Evolutionary conservation across 495 filamentous ascomycete genomes (phyloP).

Genomic region (Penicillium argentinense): DNA sequence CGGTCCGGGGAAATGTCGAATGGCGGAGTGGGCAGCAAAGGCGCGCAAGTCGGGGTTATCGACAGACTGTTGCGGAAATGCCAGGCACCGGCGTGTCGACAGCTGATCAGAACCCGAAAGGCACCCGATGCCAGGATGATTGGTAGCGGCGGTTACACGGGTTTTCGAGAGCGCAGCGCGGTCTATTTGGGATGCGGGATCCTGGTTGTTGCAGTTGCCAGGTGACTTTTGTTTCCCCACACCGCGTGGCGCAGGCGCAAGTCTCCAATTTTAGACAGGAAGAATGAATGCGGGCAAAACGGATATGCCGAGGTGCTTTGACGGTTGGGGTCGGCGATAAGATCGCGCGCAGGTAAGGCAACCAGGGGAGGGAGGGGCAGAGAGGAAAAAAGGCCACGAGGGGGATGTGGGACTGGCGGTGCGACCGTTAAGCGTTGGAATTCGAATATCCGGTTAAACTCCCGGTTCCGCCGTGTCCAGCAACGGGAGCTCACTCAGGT

Average conservation of each 20-base stretch:
- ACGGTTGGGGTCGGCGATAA: constrained; percentile 14
- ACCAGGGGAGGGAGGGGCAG: constrained; percentile 5
- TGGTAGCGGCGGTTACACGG: constrained; percentile 11
- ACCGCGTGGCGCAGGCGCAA: constrained; percentile 14
- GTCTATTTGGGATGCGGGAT: constrained; percentile 3
- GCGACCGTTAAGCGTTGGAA: constrained; percentile 1
- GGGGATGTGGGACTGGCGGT: neutral
- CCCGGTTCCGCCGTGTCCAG: no score
- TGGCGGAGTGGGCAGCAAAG: constrained; percentile 1
- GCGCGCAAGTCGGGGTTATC: neutral
- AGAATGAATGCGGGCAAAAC: constrained; percentile 14
- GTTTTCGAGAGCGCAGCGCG: neutral
- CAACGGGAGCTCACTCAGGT: no score
- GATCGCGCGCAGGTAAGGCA: constrained; percentile 5
- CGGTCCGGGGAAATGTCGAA: constrained; percentile 8
- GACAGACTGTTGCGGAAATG: constrained; percentile 2
- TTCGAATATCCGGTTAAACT: neutral
- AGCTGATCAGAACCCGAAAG: constrained; percentile 8
- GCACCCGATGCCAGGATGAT: constrained; percentile 6
- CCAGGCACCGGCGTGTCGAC: constrained; percentile 10
- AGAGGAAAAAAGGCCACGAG: constrained; percentile 1
- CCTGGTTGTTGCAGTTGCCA: neutral
- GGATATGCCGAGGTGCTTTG: constrained; percentile 16
- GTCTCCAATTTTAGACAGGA: constrained; percentile 5
- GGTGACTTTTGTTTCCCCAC: constrained; percentile 7